These are phyloP conservation scores for Pyrus bretschneideri DNA, from an alignment of 306 rosid genomes.

Conservation along the genomic window DNA sequence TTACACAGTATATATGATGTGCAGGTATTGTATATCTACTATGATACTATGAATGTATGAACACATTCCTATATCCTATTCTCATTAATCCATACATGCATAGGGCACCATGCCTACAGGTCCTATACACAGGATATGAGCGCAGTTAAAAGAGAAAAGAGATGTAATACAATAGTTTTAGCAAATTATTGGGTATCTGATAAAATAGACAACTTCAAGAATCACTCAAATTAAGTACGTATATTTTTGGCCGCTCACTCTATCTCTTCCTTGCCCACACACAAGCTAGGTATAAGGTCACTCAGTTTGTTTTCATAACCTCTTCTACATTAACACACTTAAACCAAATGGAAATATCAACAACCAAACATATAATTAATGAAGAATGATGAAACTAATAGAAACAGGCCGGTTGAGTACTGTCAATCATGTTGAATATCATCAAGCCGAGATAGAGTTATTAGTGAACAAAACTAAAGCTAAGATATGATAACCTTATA, in stretches of 20 bases:
- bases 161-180: background rate
- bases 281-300: background rate
- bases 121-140: too few relatives aligned
- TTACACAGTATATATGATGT: background rate
- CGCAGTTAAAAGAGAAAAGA: background rate
- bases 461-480: background rate
- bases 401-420: background rate
- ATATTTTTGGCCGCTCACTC: background rate
- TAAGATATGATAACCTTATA: background rate
- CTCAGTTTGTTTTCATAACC: background rate
- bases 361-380: background rate
- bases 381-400: background rate
- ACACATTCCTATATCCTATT: background rate
- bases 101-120: too few relatives aligned
- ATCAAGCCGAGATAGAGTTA: background rate
- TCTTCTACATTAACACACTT: too few relatives aligned
- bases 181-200: background rate
- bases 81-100: background rate
- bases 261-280: too few relatives aligned
- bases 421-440: background rate
- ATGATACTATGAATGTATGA: background rate
- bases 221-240: background rate
- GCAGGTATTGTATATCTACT: background rate
- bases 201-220: background rate
- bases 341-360: background rate